Percentiles rank a stretch among this genome's conserved stretches.
These are phyloP conservation scores for Stachybotrys chlorohalonatus DNA, from an alignment of 2,329 filamentous ascomycete genomes.

Conservation along the genomic window DNA sequence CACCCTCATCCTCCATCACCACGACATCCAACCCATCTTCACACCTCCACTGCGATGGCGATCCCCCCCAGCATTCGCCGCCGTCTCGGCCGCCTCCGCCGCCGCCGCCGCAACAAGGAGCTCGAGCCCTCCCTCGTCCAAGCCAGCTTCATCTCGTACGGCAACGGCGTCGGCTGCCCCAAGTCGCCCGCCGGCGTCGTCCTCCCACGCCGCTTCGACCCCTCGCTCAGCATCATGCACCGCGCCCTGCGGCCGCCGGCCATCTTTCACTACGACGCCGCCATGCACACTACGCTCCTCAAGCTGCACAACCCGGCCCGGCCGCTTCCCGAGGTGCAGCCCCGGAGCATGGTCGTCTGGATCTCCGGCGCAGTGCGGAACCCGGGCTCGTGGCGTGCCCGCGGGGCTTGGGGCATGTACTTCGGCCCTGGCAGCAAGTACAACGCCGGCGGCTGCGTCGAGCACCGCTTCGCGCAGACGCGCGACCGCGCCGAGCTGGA, in stretches of 20 bases:
- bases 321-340: neutral
- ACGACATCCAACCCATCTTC: neutral
- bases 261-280: neutral
- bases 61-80: neutral
- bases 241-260: neutral
- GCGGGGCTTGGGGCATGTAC: neutral
- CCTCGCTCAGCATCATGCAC: neutral
- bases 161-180: neutral
- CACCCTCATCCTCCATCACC: neutral
- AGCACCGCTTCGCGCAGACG: neutral
- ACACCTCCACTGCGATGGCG: neutral
- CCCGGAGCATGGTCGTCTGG: neutral
- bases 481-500: neutral
- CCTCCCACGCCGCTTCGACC: neutral
- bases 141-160: neutral
- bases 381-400: neutral
- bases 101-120: neutral
- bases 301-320: neutral
- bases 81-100: neutral
- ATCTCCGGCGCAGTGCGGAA: neutral
- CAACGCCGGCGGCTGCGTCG: neutral
- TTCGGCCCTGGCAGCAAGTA: neutral
- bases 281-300: neutral
- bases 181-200: neutral
- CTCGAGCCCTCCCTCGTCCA: neutral